Percentiles rank a stretch among this genome's conserved stretches.
Conservation (phyloP, 345 rosid genomes). For the Lepidium aucheri region DNA sequence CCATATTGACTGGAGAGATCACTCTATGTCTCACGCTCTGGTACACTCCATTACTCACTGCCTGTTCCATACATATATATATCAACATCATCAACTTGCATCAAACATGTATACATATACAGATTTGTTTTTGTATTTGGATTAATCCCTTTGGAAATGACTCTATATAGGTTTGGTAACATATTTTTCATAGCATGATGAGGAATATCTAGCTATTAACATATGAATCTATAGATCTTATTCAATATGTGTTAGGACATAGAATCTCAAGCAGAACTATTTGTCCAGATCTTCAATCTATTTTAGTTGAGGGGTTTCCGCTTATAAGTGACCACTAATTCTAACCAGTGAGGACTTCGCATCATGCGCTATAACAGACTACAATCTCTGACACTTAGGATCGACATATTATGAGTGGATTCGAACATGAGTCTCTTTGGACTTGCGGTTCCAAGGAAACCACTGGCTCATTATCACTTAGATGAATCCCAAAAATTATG, state of each 20-base stretch:
- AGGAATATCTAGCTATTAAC: background rate
- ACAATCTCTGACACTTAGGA: no score
- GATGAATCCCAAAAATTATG: no score
- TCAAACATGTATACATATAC: background rate
- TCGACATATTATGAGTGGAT: no score
- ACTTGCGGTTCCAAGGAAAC: no score
- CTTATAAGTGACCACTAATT: no score
- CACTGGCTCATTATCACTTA: no score
- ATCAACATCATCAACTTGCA: background rate
- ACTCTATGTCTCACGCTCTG: conserved; percentile 64
- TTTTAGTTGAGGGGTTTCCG: no score
- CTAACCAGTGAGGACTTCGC: no score
- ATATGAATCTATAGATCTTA: background rate
- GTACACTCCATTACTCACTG: conserved; percentile 63
- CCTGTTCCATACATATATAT: conserved; percentile 25
- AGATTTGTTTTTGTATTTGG: background rate
- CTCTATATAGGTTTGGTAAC: background rate
- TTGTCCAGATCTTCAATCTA: no score
- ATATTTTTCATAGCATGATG: background rate
- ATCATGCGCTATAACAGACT: no score
- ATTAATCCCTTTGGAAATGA: no score
- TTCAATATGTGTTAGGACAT: background rate
- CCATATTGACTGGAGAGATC: conserved; percentile 36
- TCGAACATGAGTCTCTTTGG: no score
- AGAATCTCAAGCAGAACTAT: background rate